Evolutionary conservation across 2,329 filamentous ascomycete species (phyloP).

Genomic region (Hypoxylon sp.): DNA sequence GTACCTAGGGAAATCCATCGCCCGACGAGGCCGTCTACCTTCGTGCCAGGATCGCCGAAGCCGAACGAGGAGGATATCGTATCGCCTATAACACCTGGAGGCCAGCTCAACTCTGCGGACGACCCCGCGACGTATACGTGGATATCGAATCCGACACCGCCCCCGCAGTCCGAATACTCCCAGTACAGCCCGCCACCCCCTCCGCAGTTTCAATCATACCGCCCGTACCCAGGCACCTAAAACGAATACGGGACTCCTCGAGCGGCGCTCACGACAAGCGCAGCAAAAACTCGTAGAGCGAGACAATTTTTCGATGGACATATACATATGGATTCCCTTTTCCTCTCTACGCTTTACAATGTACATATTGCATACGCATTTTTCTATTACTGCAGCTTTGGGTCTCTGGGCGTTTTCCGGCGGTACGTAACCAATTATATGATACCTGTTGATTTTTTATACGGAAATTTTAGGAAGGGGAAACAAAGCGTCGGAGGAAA

Average conservation of each 20-base stretch:
- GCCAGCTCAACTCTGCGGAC: slow-evolving; percentile 32
- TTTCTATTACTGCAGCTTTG: slow-evolving; percentile 6
- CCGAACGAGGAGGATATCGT: slow-evolving; percentile 38
- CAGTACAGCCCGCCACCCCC: slow-evolving; percentile 47
- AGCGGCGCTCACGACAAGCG: neutral
- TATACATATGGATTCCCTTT: slow-evolving; percentile 12
- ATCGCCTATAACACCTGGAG: slow-evolving; percentile 35
- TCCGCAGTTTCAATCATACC: slow-evolving; percentile 47
- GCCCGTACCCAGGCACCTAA: slow-evolving; percentile 45
- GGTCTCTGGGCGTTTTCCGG: slow-evolving; percentile 34
- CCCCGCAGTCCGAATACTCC: slow-evolving; percentile 43
- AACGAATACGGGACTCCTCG: neutral
- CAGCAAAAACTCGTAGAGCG: slow-evolving; percentile 8
- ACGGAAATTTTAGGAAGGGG: slow-evolving; percentile 9
- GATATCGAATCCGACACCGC: slow-evolving; percentile 40
- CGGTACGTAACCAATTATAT: slow-evolving; percentile 31
- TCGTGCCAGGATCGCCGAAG: slow-evolving; percentile 23
- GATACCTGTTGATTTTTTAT: slow-evolving; percentile 43
- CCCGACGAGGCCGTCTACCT: slow-evolving; percentile 22
- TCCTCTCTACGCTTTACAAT: slow-evolving; percentile 8
- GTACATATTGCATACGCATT: slow-evolving; percentile 28
- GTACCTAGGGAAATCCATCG: slow-evolving; percentile 15
- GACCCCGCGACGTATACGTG: slow-evolving; percentile 37
- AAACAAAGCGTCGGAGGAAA: slow-evolving; percentile 6
- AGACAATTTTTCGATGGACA: slow-evolving; percentile 4